These are phyloP conservation scores for Bruguiera parviflora DNA, from an alignment of 345 rosid genomes.

Conservation along the genomic window DNA sequence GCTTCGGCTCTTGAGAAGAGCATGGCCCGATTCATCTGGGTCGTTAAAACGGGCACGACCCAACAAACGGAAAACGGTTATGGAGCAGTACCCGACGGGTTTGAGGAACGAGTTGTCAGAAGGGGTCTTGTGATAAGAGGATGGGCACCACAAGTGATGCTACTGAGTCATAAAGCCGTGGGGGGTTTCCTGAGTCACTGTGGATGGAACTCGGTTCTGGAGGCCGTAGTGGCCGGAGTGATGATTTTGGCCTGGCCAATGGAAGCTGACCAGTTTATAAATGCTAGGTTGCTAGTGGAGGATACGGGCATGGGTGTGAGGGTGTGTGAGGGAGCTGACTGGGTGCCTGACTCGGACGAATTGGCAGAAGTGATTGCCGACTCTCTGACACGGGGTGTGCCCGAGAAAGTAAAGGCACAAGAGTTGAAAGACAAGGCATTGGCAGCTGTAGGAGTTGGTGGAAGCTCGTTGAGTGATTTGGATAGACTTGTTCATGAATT, in stretches of 20 bases:
- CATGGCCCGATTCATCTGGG: conserved; percentile 54
- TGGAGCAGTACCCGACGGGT: conserved; percentile 39
- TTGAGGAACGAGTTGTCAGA: conserved; percentile 40
- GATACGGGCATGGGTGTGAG: conserved; percentile 46
- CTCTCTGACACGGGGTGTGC: conserved; percentile 16
- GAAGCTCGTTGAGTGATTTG: conserved; percentile 41
- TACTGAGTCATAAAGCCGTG: conserved; percentile 52
- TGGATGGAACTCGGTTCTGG: conserved; percentile 76
- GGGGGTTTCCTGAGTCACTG: conserved; percentile 68
- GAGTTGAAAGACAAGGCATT: conserved; percentile 31
- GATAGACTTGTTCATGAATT: conserved; percentile 36
- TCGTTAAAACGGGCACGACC: conserved; percentile 36
- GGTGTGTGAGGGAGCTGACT: conserved; percentile 44
- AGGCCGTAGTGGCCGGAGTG: conserved; percentile 51
- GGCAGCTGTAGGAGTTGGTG: conserved; percentile 40
- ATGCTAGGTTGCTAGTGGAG: conserved; percentile 50
- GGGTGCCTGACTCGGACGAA: conserved; percentile 52
- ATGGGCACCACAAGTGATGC: conserved; percentile 58
- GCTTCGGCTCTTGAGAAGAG: conserved; percentile 54
- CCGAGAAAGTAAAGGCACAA: conserved; percentile 24
- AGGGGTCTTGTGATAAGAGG: conserved; percentile 44
- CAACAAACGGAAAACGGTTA: conserved; percentile 16
- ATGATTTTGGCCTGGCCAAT: conserved; percentile 63
- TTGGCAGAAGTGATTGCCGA: conserved; percentile 30
- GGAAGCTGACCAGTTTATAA: conserved; percentile 64